Conservation (phyloP, 306 rosid genomes). For the Inga oerstediana region DNA sequence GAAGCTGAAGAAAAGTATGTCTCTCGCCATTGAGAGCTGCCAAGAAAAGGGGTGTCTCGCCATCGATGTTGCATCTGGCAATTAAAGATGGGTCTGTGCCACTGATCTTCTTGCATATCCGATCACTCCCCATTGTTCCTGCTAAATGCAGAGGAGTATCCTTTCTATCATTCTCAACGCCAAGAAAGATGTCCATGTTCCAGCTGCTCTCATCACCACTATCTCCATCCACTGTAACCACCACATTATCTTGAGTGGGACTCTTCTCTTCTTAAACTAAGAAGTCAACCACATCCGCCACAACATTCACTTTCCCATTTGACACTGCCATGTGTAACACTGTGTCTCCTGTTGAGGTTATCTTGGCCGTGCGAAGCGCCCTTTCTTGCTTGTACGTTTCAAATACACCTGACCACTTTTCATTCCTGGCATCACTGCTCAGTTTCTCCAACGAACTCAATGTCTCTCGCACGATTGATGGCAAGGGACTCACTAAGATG, state of each 20-base stretch:
- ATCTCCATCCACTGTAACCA: not conserved
- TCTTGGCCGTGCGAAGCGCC: not conserved
- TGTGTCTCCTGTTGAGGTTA: not conserved
- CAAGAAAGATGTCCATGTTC: not conserved
- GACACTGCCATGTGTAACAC: not conserved
- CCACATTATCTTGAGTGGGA: not conserved
- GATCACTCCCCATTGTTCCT: not conserved
- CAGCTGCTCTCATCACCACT: not conserved
- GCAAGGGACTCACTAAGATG: too few relatives aligned
- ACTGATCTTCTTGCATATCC: not conserved
- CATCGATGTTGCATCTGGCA: not conserved
- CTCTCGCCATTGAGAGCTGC: not conserved
- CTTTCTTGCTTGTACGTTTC: not conserved
- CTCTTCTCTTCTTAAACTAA: not conserved
- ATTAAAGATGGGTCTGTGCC: not conserved
- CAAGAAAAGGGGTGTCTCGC: not conserved
- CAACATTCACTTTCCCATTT: accelerated
- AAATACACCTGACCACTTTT: not conserved
- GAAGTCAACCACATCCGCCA: not conserved
- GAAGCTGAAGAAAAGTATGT: not conserved
- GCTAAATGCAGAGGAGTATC: not conserved
- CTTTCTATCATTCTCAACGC: not conserved
- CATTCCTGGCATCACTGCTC: not conserved
- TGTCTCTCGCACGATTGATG: not conserved
- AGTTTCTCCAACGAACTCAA: not conserved